Base-by-base conservation (phyloP, 441 rosid genomes). In the Euphorbia celastroides region DNA sequence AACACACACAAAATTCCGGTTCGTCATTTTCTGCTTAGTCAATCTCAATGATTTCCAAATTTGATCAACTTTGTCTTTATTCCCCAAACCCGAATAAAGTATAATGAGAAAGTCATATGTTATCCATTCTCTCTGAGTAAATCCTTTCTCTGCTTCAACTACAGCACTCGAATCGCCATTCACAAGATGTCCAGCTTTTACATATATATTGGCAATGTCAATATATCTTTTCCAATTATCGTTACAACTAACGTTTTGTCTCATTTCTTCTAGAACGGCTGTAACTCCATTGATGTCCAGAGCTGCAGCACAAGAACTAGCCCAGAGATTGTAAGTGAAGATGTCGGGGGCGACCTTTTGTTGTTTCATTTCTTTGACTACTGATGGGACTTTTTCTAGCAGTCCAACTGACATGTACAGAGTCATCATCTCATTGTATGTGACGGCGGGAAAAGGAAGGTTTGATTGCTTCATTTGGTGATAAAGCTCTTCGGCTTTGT, bases 391-490 rank as follows among this genome's bases (percentile, higher is more conserved):
- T 81, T 91, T 89, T 80, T 91, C 96, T 31, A 89, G 79, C 76
- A 80, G 80, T 16, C 97, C 91, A 9, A 86, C 84, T 17, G 96
- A 89, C 84, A 91, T 81, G 77, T 89, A 91, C 26, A 93, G 70
- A 56, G 99, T 88, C 99, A 91, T 91, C 86, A 93, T 85, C 83
- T 91, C 97, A 48, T 93, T 91, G 87, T 85, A 93, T 4, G 76
- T 75, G 28, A 91, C 82, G 64, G 89, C 96, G 75, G 77, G 68
- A 65, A 86, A 85, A 0, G 78, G 44, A 25, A 90, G 69, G 56
- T 77, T 66, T 22, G 83, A 77, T 62, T 75, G 84, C 60, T 81
- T 84, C 34, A 90, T 82, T 73, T 73, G 88, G 66, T 70, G 71
- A 48, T 76, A 91, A 74, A 88, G 80, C 36, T 79, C 77, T 66